Evolutionary conservation across 2,329 filamentous ascomycete species (phyloP), one percentile per base, ranked within the genome.

Genomic region (Aspergillus ibericus): DNA sequence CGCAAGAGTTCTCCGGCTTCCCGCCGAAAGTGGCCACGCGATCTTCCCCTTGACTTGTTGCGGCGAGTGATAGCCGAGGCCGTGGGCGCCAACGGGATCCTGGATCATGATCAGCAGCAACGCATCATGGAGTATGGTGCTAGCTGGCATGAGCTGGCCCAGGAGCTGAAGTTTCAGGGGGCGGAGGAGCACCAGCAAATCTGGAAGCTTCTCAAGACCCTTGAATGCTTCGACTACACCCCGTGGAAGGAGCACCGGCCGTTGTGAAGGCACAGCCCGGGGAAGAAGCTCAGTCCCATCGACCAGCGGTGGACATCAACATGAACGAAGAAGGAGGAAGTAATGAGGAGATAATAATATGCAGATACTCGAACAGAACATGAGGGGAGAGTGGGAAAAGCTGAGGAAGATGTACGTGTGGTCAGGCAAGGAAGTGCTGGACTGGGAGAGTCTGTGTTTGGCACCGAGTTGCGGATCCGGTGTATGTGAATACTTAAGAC

Each of bases 171-270:
- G 0, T 68, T 72, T 22, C 66, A 65, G 20, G 72, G 72, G 0
- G 68, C 63, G 2, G 66, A 68, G 7, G 55, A 68, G 34, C 61
- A 71, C 51, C 70, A 75, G 59, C 72, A 75, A 34, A 68, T 75
- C 35, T 73, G 71, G 71, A 74, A 72, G 42, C 69, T 74, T 35
- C 60, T 75, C 29, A 70, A 71, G 22, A 70, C 66, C 13, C 68
- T 74, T 18, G 61, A 64, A 9, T 75, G 72, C 52, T 70, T 75
- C 51, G 67, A 60, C 12, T 75, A 75, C 56, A 65, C 60, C 34
- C 13, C 22, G n/a, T 50, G n/a, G 34, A 49, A 38, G 48, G 32
- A 18, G 5, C 15, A 22, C 38, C 8, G 9, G 8, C 29, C 29
- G 29, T 10, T 32, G 29, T 10, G 12, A 9, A 32, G 9, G 27